Evolutionary conservation across 1,284 basidiomycete species (phyloP), one percentile per base, ranked within the genome.

Genomic region (Polyporus tsugae): DNA sequence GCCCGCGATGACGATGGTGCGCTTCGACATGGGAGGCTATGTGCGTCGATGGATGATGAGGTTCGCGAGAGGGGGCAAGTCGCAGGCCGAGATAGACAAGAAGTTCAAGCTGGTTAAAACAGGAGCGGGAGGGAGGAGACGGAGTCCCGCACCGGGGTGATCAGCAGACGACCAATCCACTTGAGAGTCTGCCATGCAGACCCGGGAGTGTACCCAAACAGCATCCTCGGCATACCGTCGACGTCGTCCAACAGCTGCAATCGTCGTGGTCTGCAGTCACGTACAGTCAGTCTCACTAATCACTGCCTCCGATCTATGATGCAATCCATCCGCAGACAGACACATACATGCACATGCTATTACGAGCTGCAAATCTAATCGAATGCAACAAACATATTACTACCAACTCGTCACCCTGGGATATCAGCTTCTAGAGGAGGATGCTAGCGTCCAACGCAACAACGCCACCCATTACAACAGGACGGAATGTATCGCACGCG

Each of bases 1-100:
- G 9, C 87, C 87, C 13, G 83, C 86, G 44, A 88, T 78, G 59
- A 77, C 72, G 49, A 83, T 25, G 6, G 74, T 75, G 58, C 83
- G 73, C 62, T 80, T 81, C 59, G 71, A 59, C 58, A 69, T 68
- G 6, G 69, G 52, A 6, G 69, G 64, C 67, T 69, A 29, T 2
- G 35, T 19, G 36, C 25, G 11, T 36, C 13, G 29, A 19, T 38
- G 17, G n/a, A n/a, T n/a, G 41, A 41, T 6, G 39, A 17, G 57
- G 15, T 44, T 38, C 19, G 29, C 25, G 19, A 3, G 33, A 5
- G 35, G 5, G 11, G 11, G 17, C 19, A 38, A 17, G 35, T 58
- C 35, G 35, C 5, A n/a, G 22, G 46, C 11, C 22, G 7, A 9
- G 44, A 22, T 22, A 22, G n/a, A n/a, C n/a, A n/a, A n/a, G n/a